phyloP scores from a whole-genome alignment of 2,329 filamentous ascomycete genomes.

The Phaeosphaeria sp. region DNA sequence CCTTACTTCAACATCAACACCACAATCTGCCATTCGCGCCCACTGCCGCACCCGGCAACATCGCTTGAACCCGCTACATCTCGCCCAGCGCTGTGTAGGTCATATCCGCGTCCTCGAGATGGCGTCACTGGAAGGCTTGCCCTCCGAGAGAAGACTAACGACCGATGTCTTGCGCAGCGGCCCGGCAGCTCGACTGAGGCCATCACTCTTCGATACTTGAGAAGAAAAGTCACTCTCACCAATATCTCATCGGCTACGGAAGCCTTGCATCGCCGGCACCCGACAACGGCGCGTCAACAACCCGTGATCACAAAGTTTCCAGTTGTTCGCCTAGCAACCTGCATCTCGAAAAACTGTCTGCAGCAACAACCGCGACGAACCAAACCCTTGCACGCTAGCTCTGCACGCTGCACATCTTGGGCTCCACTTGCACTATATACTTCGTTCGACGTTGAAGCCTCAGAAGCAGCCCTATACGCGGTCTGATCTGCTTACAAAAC shows the following conservation, averaged over 20 bases:
- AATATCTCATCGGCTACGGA: conserved; percentile 12
- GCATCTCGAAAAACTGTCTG: not conserved
- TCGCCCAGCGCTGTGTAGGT: conserved; percentile 40
- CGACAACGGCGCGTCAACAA: conserved; percentile 12
- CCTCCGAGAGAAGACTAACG: conserved; percentile 41
- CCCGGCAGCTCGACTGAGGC: conserved; percentile 15
- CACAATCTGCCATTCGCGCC: conserved; percentile 4
- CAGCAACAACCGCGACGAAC: not conserved
- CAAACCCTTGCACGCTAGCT: not conserved
- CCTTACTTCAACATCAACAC: conserved; percentile 15
- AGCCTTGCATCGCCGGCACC: conserved; percentile 4
- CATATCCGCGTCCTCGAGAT: conserved; percentile 36
- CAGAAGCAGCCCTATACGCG: not conserved
- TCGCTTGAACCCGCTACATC: conserved; percentile 18
- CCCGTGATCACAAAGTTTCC: conserved; percentile 8
- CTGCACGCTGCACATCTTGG: not conserved
- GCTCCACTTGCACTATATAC: not conserved
- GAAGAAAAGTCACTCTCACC: conserved; percentile 1
- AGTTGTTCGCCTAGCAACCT: conserved; percentile 18
- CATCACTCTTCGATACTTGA: conserved; percentile 15
- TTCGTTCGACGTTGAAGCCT: not conserved
- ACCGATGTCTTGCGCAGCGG: conserved; percentile 31
- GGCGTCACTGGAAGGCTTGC: conserved; percentile 35
- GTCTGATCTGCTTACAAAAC: not conserved
- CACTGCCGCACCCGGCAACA: conserved; percentile 10